Conservation (phyloP, 805 yeast genomes). For the Millerozyma miso region DNA sequence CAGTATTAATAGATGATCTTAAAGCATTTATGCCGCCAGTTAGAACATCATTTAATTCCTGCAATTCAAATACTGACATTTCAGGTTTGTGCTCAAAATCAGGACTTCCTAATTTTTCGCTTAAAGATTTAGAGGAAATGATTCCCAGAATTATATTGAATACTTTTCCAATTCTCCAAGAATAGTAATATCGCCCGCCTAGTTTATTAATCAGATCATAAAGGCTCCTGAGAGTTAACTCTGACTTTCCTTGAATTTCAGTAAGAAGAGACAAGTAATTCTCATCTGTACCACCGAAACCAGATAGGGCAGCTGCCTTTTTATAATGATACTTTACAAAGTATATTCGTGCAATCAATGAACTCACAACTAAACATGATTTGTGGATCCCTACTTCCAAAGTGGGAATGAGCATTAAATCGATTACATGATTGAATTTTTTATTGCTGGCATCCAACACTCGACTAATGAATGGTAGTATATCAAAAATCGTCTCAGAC, state of each 20-base stretch:
- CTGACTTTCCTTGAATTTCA: constrained; percentile 2
- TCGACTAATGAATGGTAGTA: constrained; percentile 17
- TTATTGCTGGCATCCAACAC: constrained; percentile 8
- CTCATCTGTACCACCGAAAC: neutral
- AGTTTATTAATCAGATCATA: constrained; percentile 4
- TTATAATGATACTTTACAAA: neutral
- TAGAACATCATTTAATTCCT: constrained; percentile 18
- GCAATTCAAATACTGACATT: constrained; percentile 4
- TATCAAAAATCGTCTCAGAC: constrained; percentile 12
- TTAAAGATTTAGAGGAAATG: constrained; percentile 4
- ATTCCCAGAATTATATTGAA: constrained; percentile 3
- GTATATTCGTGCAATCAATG: neutral
- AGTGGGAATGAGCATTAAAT: constrained; percentile 15
- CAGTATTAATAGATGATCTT: constrained; percentile 8
- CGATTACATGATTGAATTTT: constrained; percentile 12
- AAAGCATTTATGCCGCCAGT: constrained; percentile 7
- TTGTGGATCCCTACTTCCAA: constrained; percentile 17
- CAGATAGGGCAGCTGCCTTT: too few species aligned
- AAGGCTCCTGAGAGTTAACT: neutral
- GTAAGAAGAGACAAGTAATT: constrained; percentile 7
- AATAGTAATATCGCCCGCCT: constrained; percentile 25
- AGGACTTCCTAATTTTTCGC: neutral
- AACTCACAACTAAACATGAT: constrained; percentile 8
- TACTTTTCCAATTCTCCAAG: constrained; percentile 24
- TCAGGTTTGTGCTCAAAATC: neutral